These are phyloP conservation scores for Lodderomyces elongisporus DNA, from an alignment of 1,139 yeast species.

Conservation along the genomic window DNA sequence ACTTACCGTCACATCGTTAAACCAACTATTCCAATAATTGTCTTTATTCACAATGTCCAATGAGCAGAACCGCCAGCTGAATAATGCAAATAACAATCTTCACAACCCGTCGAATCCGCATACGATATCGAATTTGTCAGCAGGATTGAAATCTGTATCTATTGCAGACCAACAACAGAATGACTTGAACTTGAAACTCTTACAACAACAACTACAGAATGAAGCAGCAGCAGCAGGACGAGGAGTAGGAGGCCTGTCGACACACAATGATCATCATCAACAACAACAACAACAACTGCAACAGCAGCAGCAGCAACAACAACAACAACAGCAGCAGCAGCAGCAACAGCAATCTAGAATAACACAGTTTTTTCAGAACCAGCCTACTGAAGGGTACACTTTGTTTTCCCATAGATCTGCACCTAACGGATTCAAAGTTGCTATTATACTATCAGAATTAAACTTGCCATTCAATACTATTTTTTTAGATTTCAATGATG, in stretches of 20 bases:
- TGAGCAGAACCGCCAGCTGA: background rate
- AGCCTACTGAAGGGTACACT: slow-evolving; percentile 81
- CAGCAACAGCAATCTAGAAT: slow-evolving; percentile 51
- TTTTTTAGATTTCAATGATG: slow-evolving; percentile 79
- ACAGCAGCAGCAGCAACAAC: slow-evolving; percentile 20
- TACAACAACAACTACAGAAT: slow-evolving; percentile 40
- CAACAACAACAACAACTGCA: slow-evolving; percentile 41
- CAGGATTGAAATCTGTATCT: slow-evolving; percentile 45
- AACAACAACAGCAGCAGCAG: slow-evolving; percentile 5
- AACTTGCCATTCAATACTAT: slow-evolving; percentile 77
- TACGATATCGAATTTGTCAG: slow-evolving; percentile 42
- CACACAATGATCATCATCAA: slow-evolving; percentile 19
- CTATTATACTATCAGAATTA: slow-evolving; percentile 81
- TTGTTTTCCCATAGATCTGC: slow-evolving; percentile 89
- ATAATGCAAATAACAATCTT: slow-evolving; percentile 1
- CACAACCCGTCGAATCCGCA: slow-evolving; percentile 11
- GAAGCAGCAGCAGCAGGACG: slow-evolving; percentile 31
- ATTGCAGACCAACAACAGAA: slow-evolving; percentile 41
- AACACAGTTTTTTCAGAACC: slow-evolving; percentile 68
- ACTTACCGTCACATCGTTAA: too few relatives aligned
- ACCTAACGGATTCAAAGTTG: slow-evolving; percentile 95
- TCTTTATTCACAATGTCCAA: background rate
- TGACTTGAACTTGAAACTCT: slow-evolving; percentile 34
- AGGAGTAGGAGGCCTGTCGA: too few relatives aligned
- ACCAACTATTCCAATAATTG: too few relatives aligned